Base-by-base conservation (phyloP, 345 rosid species). In the Firmiana major region DNA sequence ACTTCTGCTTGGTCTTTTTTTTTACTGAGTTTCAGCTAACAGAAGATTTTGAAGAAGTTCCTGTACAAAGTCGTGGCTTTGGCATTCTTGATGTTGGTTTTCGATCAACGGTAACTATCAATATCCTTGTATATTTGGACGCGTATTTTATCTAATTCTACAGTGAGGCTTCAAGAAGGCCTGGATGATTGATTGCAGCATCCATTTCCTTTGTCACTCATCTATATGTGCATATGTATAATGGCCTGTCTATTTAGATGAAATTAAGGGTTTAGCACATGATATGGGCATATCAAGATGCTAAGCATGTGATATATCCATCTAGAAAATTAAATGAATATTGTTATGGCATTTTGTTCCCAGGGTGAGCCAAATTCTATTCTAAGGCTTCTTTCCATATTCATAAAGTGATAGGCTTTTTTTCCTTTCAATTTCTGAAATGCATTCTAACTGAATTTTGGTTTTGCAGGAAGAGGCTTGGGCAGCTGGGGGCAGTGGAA, bases 401-500 rank as follows among this genome's bases (percentile, higher is more conserved):
- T 0, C 16, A 9, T 65, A 65, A 31, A 31, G 31, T 66, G 4
- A n/a, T 73, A 55, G 19, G 64, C n/a, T 55, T 40, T 26, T 62
- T 75, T 49, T 5, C 45, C 40, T 62, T 71, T 19, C 36, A 9
- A 49, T 9, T 71, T 51, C 21, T 16, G 11, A 24, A 48, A 70
- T 3, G 28, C 79, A 36, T 80, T 36, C 66, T 11, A 5, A 51
- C 28, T 53, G 19, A 45, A 60, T 15, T 74, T 65, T 80, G 36
- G 31, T 78, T 55, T 24, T 79, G 77, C 81, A 93, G 98, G 96
- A 92, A 68, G 98, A 95, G 88, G 99, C 99, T 71, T 95, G 99
- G 99, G 98, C 99, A 62, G 99, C 94, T 31, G 99, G 99, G 59
- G 99, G 99, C 54, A 93, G 98, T 77, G 99, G 99, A 68, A 51